Conservation (phyloP, 1,284 basidiomycete genomes). For the Wolfiporia cocos region DNA sequence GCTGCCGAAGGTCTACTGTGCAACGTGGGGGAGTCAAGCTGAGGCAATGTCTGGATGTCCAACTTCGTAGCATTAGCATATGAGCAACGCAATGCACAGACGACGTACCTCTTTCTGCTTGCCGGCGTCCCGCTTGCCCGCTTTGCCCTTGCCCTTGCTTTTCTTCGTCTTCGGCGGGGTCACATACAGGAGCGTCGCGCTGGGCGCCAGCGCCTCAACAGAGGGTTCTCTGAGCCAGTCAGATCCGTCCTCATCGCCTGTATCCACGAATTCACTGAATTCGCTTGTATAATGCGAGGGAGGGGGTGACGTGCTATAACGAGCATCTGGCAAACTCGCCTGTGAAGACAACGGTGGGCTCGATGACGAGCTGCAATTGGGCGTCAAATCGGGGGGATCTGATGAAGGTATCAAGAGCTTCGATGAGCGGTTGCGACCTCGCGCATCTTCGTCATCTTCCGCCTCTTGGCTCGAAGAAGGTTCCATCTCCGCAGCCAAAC, state of each 20-base stretch:
- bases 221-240: slow-evolving; percentile 9
- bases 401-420: slow-evolving; percentile 20
- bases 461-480: slow-evolving; percentile 2
- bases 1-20: slow-evolving; percentile 4
- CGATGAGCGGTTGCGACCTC: slow-evolving; percentile 8
- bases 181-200: slow-evolving; percentile 5
- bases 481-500: background rate
- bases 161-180: slow-evolving; percentile 3
- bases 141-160: background rate
- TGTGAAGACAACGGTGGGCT: slow-evolving; percentile 48
- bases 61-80: too few relatives aligned
- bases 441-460: slow-evolving; percentile 2
- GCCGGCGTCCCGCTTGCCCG: background rate
- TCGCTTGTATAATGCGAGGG: slow-evolving; percentile 1
- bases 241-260: slow-evolving; percentile 9
- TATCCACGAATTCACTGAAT: slow-evolving; percentile 7
- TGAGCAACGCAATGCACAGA: background rate
- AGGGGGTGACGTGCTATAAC: slow-evolving; percentile 13
- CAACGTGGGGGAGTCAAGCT: too few relatives aligned
- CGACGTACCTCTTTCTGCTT: slow-evolving; percentile 10
- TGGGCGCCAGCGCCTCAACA: slow-evolving; percentile 10
- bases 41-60: slow-evolving; percentile 24
- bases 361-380: slow-evolving; percentile 60
- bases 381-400: slow-evolving; percentile 53
- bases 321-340: slow-evolving; percentile 13